Percentiles rank a stretch among this genome's conserved stretches.
Evolutionary conservation across 805 yeast species (phyloP).

Genomic region (Metschnikowia henanensis): DNA sequence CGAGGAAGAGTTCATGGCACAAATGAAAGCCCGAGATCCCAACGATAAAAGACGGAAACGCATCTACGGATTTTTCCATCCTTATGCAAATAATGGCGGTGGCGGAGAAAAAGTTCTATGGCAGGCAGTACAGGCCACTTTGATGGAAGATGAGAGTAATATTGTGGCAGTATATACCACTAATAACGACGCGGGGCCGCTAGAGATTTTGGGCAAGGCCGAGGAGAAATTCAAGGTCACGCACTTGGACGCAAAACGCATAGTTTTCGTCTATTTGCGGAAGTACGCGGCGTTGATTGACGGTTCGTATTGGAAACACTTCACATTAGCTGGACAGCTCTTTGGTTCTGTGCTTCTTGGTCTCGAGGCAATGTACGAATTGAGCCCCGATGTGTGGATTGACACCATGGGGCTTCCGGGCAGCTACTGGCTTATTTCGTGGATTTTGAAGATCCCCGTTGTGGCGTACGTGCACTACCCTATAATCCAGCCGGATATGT

Average conservation of each 20-base stretch:
- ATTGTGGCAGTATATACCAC: conserved; percentile 75
- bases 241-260: conserved; percentile 45
- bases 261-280: conserved; percentile 61
- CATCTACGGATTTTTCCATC: conserved; percentile 89
- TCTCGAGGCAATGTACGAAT: conserved; percentile 63
- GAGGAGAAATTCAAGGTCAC: conserved; percentile 53
- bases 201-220: conserved; percentile 52
- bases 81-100: conserved; percentile 94
- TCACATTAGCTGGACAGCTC: conserved; percentile 87
- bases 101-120: conserved; percentile 98
- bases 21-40: conserved; percentile 32
- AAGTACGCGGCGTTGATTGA: conserved; percentile 60
- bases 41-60: conserved; percentile 40
- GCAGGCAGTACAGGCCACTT: conserved; percentile 83
- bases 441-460: conserved; percentile 67
- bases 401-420: conserved; percentile 97
- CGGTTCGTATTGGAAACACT: conserved; percentile 68
- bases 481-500: conserved; percentile 85
- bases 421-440: conserved; percentile 63
- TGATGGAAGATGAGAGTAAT: conserved; percentile 47
- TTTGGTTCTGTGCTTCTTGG: conserved; percentile 72
- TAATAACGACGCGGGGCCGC: conserved; percentile 50
- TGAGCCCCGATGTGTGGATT: conserved; percentile 86
- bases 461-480: conserved; percentile 95
- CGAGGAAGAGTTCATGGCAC: conserved; percentile 24